Base-by-base conservation (phyloP, 257 asterid species). In the Lavandula angustifolia region DNA sequence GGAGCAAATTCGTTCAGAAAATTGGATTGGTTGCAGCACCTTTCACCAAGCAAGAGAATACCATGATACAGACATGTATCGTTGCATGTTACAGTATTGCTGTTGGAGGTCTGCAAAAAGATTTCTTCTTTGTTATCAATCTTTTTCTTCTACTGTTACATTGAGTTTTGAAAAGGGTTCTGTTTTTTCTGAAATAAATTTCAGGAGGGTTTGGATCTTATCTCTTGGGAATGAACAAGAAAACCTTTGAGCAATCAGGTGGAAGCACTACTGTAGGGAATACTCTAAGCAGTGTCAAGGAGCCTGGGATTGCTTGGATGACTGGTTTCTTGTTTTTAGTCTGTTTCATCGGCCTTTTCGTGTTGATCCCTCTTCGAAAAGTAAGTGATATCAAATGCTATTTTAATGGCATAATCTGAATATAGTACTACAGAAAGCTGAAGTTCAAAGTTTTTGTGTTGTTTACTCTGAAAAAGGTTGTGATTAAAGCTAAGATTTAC, bases 121-220 rank as follows among this genome's bases (percentile, higher is more conserved):
- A 17, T 18, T 2, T 0, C 10, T 8, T 4, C 13, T 50, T 60
- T 46, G 8, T 14, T 47, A 37, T 12, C 22, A 37, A 62, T 42
- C 12, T 14, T 48, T 33, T 51, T 46, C 44, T 32, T 14, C 4
- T 44, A 16, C 35, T 68, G 55, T 54, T 40, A 38, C 6, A 9
- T 55, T 61, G 31, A 9, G 2, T 13, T 10, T 33, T 43, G 33
- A 31, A 41, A 53, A 4, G 10, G 8, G 42, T 1, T 37, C 0
- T 37, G 42, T 37, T 32, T 53, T 10, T 40, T 57, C 9, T 4
- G 41, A 44, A 44, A 1, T 4, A 5, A 12, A 9, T 68, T 62
- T 68, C 81, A 87, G 97, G 97, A 12, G 98, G 98, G 60, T 82
- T 92, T 59, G 97, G 96, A 76, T 84, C 96, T 16, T 89, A 84